phyloP scores from a whole-genome alignment of 805 yeast genomes.

The Ogataea nakhonphanomensis region DNA sequence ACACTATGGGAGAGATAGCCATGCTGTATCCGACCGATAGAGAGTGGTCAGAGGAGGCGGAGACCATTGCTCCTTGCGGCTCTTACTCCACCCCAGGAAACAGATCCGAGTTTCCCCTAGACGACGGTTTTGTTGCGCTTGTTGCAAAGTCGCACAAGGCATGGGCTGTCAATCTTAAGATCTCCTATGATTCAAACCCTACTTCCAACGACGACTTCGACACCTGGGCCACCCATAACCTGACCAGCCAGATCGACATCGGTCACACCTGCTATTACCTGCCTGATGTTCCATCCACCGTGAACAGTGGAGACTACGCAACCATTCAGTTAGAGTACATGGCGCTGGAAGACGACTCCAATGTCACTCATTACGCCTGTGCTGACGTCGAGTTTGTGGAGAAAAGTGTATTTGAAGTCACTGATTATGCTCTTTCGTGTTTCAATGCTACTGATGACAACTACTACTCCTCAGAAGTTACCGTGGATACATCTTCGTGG shows the following conservation, averaged over 20 bases:
- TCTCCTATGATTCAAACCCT: constrained; percentile 40
- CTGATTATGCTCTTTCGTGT: constrained; percentile 35
- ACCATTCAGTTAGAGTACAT: constrained; percentile 44
- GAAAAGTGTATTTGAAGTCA: constrained; percentile 36
- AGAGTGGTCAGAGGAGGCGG: constrained; percentile 44
- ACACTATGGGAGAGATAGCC: constrained; percentile 40
- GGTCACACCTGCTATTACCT: constrained; percentile 46
- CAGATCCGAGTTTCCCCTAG: constrained; percentile 45
- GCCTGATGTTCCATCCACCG: constrained; percentile 39
- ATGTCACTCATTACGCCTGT: constrained; percentile 44
- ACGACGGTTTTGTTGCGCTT: constrained; percentile 44
- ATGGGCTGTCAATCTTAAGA: constrained; percentile 38
- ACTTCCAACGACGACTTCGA: constrained; percentile 38
- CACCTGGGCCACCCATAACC: constrained; percentile 37
- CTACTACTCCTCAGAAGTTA: constrained; percentile 31
- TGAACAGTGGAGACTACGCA: constrained; percentile 39
- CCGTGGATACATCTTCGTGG: constrained; percentile 27
- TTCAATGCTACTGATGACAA: constrained; percentile 41
- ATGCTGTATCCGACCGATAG: constrained; percentile 41
- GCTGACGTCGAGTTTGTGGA: constrained; percentile 44
- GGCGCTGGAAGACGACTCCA: constrained; percentile 39
- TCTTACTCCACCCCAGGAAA: constrained; percentile 33
- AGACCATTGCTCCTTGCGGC: constrained; percentile 47
- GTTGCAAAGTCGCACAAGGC: constrained; percentile 40
- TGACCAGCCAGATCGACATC: constrained; percentile 37